Evolutionary conservation across 2,329 filamentous ascomycete genomes (phyloP), one percentile per base, ranked within the genome.

Genomic region (Nemania abortiva): DNA sequence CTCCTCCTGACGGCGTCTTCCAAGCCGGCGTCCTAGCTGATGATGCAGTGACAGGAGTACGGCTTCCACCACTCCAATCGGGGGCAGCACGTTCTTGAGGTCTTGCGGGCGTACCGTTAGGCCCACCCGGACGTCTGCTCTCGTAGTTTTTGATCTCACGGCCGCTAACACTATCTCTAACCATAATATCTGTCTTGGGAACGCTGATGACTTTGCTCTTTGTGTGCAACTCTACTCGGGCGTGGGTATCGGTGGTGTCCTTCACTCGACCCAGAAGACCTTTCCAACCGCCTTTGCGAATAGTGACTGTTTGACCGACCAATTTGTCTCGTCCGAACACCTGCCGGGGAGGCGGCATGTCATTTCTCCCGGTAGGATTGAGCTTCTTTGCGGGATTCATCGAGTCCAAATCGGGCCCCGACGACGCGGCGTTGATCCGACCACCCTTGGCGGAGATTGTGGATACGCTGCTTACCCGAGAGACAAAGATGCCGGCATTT

Each of bases 361-460:
- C 86, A 60, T 83, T 85, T 66, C 84, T 84, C 56, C 82, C 87
- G 47, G 86, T 86, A 63, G 87, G 86, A 75, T 92, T 91, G 49
- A 90, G 87, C 82, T 93, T 92, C 73, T 97, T 82, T 0, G 94
- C 94, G 42, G 96, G 95, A 78, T 98, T 98, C 93, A 99, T 96
- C 71, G 94, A 89, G 53, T 88, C 91, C 63, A 98, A 85, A 81
- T 98, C 95, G 1, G 93, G 92, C 0, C 92, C 90, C 20, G 82
- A 89, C n/a, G 82, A 77, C 4, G 82, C 78, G 11, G 86, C 84
- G 68, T 86, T 91, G 66, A 94, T 86, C 70, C 94, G 89, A 31
- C 94, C 95, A 74, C 95, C 95, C 83, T 98, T 98, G 49, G 95
- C 95, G n/a, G 95, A 94, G 42, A 98, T 90, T 0, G 95, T 97